Percentiles rank a stretch among this genome's conserved stretches.
Evolutionary conservation across 768 basidiomycete genomes (phyloP).

Genomic region (Phlebiopsis flavidoalba): DNA sequence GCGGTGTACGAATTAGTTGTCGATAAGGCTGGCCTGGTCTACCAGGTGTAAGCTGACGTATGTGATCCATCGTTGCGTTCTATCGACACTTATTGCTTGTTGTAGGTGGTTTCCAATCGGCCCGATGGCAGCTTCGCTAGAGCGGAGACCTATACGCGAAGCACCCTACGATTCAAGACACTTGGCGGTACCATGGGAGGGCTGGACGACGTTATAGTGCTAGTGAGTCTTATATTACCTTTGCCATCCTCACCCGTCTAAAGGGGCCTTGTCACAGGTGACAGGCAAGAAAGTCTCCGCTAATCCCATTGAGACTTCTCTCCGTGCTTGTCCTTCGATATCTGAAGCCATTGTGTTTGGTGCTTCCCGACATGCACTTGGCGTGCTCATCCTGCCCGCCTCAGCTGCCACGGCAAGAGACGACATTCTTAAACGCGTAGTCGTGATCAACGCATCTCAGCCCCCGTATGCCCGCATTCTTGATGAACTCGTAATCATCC

Average conservation of each 20-base stretch:
- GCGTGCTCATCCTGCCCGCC: conserved; percentile 4
- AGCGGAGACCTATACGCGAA: conserved; percentile 5
- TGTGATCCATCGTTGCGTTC: background rate
- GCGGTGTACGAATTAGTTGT: conserved; percentile 6
- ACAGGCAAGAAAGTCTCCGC: conserved; percentile 11
- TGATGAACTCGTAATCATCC: conserved; percentile 1
- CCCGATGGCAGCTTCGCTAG: conserved; percentile 7
- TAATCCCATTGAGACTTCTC: conserved; percentile 5
- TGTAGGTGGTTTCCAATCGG: conserved; percentile 8
- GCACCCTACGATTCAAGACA: conserved; percentile 4
- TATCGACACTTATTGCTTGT: background rate
- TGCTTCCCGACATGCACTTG: background rate
- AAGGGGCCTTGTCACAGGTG: background rate
- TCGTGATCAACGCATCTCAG: background rate
- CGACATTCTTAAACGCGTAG: background rate
- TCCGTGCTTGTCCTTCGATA: conserved; percentile 2
- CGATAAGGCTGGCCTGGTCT: conserved; percentile 1
- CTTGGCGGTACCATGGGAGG: conserved; percentile 7
- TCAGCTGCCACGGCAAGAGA: background rate
- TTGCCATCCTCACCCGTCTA: background rate
- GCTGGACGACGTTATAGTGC: conserved; percentile 8
- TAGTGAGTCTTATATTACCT: background rate
- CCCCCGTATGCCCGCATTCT: conserved; percentile 2
- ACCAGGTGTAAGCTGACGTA: conserved; percentile 1
- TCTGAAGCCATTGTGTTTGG: conserved; percentile 11